phyloP scores from a whole-genome alignment of 1,284 basidiomycete species.

The Papiliotrema laurentii region DNA sequence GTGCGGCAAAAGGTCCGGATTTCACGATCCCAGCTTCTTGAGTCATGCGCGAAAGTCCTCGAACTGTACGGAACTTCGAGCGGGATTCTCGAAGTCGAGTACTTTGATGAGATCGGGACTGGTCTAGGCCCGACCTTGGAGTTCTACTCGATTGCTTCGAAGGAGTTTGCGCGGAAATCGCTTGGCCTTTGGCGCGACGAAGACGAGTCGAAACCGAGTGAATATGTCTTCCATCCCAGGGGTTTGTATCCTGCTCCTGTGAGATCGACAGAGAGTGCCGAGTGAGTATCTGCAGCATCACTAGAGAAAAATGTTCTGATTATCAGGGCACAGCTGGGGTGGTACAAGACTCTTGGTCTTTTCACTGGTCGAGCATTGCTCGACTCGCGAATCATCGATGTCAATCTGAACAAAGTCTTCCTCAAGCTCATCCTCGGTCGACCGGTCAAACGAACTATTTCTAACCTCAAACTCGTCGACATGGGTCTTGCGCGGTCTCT shows the following conservation, averaged over 20 bases:
- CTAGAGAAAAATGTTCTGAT: constrained; percentile 4
- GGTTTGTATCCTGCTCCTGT: constrained; percentile 89
- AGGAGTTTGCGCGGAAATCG: constrained; percentile 82
- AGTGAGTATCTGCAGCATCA: not conserved
- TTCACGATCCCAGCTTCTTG: constrained; percentile 85
- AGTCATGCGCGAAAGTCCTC: constrained; percentile 97
- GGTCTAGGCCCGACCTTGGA: constrained; percentile 97
- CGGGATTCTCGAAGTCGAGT: constrained; percentile 93
- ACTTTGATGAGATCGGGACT: constrained; percentile 98
- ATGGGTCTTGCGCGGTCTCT: constrained; percentile 78
- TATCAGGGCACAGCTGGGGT: constrained; percentile 55
- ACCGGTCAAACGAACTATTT: constrained; percentile 73
- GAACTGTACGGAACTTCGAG: constrained; percentile 88
- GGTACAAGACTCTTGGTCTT: constrained; percentile 87
- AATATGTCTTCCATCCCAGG: constrained; percentile 71
- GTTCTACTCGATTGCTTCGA: constrained; percentile 91
- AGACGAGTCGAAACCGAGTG: constrained; percentile 59
- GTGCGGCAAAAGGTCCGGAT: constrained; percentile 97
- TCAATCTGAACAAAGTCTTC: constrained; percentile 90
- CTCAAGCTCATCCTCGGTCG: constrained; percentile 81
- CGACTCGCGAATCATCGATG: constrained; percentile 95
- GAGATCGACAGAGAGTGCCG: constrained; percentile 53
- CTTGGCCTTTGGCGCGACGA: constrained; percentile 87
- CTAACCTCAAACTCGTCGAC: constrained; percentile 79
- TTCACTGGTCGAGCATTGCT: constrained; percentile 98